phyloP scores from a whole-genome alignment of 2,329 filamentous ascomycete genomes.

The Diaporthe sp. region DNA sequence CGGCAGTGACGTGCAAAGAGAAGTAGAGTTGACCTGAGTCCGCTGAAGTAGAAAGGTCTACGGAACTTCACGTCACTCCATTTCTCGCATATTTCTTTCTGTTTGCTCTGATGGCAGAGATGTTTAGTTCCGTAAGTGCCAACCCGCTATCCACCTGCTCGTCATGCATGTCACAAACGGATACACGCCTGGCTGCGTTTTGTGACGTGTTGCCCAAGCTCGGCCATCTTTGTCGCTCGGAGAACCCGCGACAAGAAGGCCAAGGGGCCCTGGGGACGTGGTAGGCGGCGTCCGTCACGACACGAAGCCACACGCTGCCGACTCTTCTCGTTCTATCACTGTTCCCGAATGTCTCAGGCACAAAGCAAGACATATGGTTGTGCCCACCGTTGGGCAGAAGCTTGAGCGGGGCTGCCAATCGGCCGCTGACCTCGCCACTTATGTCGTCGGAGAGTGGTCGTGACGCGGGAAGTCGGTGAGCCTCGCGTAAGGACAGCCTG shows the following conservation, averaged over 20 bases:
- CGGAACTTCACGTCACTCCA: not conserved
- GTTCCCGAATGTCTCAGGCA: constrained; percentile 41
- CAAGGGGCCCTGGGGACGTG: not conserved
- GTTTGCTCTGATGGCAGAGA: constrained; percentile 28
- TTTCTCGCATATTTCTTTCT: not conserved
- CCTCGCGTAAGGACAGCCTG: not conserved
- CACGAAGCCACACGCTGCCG: constrained; percentile 30
- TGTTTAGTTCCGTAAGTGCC: not conserved
- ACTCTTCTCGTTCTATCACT: constrained; percentile 29
- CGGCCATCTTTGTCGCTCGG: not conserved
- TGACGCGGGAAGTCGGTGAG: constrained; percentile 8
- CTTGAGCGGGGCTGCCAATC: not conserved
- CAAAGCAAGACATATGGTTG: constrained; percentile 32
- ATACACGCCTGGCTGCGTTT: constrained; percentile 21
- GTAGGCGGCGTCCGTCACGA: not conserved
- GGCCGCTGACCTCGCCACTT: constrained; percentile 4
- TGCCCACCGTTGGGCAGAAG: constrained; percentile 6
- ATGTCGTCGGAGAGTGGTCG: not conserved
- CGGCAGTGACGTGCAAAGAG: not conserved
- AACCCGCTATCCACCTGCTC: not conserved
- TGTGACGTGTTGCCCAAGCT: constrained; percentile 32
- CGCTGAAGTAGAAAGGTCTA: not conserved
- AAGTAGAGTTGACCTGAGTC: not conserved
- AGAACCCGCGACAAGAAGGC: not conserved
- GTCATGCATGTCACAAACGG: constrained; percentile 29